A percentile compares a stretch with the other conserved stretches of the same genome.
Evolutionary conservation across 1,139 yeast genomes (phyloP).

Genomic region (Candida sanyaensis): DNA sequence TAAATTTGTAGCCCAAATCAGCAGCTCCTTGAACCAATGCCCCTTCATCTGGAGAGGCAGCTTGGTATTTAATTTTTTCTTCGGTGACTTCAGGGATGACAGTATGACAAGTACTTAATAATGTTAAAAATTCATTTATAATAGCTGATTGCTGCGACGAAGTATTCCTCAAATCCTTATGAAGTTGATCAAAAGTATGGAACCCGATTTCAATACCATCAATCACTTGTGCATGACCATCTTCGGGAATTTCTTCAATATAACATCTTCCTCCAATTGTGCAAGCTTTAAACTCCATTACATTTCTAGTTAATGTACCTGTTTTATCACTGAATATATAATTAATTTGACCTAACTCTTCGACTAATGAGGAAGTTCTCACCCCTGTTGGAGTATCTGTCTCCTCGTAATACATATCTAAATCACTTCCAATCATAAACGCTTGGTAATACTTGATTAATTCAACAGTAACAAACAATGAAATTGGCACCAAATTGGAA

Average conservation of each 20-base stretch:
- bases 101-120: slow-evolving; percentile 93
- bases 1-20: slow-evolving; percentile 78
- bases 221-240: slow-evolving; percentile 64
- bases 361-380: slow-evolving; percentile 92
- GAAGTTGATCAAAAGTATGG: slow-evolving; percentile 69
- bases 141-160: slow-evolving; percentile 55
- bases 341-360: slow-evolving; percentile 94
- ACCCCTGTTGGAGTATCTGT: slow-evolving; percentile 95
- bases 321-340: slow-evolving; percentile 96
- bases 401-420: slow-evolving; percentile 86
- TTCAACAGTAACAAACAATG: slow-evolving; percentile 93
- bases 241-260: slow-evolving; percentile 89
- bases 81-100: slow-evolving; percentile 87
- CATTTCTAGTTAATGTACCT: slow-evolving; percentile 91
- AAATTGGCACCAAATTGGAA: slow-evolving; percentile 94
- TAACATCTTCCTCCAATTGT: slow-evolving; percentile 92
- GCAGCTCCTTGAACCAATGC: slow-evolving; percentile 97
- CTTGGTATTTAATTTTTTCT: slow-evolving; percentile 84
- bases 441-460: slow-evolving; percentile 95
- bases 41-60: slow-evolving; percentile 99
- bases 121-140: slow-evolving; percentile 79
- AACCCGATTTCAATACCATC: slow-evolving; percentile 86
- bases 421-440: slow-evolving; percentile 86
- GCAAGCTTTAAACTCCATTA: slow-evolving; percentile 96
- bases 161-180: slow-evolving; percentile 46